A percentile compares a stretch with the other conserved stretches of the same genome.
These are phyloP conservation scores for Grosmannia clavigera DNA, from an alignment of 2,329 filamentous ascomycete genomes.

Conservation along the genomic window DNA sequence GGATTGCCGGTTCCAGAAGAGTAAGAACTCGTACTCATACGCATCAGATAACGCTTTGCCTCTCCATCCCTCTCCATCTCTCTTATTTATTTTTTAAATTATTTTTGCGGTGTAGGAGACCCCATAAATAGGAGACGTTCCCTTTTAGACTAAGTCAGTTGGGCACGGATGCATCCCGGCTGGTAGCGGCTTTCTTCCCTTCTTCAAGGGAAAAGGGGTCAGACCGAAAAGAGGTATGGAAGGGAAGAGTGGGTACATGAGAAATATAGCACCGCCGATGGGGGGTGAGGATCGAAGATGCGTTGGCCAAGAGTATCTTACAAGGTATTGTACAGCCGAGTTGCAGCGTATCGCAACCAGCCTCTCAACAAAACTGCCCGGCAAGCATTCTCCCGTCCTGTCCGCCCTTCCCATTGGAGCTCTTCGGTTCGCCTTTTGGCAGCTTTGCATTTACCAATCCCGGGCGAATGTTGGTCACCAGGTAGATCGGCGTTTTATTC, in stretches of 20 bases:
- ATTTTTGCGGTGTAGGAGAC: neutral
- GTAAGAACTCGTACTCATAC: neutral
- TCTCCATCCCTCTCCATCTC: neutral
- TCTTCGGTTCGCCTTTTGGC: too few species aligned
- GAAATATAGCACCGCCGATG: neutral
- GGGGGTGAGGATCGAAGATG: neutral
- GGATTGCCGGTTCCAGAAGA: neutral
- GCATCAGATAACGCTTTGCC: neutral
- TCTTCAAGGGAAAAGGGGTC: constrained; percentile 1
- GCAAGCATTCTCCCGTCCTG: too few species aligned
- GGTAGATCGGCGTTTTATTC: too few species aligned
- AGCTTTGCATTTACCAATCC: too few species aligned
- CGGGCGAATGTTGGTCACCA: too few species aligned
- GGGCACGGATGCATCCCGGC: constrained; percentile 1
- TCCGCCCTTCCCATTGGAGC: too few species aligned
- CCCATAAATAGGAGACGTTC: neutral
- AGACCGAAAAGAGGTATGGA: neutral
- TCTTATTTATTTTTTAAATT: neutral
- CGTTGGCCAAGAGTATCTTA: neutral
- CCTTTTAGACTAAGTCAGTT: neutral
- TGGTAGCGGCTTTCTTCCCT: neutral
- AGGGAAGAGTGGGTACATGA: neutral
- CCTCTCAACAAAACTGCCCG: too few species aligned
- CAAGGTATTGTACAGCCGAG: neutral
- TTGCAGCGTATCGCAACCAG: too few species aligned